Evolutionary conservation across 2,329 filamentous ascomycete species (phyloP), one percentile per base, ranked within the genome.

Genomic region (Graphium sp.): DNA sequence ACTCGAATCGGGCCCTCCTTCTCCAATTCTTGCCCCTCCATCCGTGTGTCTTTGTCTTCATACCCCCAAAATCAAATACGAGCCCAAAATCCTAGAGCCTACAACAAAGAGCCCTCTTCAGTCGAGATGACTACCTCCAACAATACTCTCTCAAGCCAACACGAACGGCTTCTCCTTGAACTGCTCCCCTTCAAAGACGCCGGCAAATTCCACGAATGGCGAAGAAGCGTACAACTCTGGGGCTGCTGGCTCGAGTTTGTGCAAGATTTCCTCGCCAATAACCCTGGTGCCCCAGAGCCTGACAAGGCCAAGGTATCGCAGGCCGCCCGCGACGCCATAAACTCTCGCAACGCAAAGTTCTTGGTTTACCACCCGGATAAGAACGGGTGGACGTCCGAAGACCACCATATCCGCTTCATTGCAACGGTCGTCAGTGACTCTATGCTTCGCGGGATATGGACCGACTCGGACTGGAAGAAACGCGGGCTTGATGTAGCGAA

Each of bases 401-500:
- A 56, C 33, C 51, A 56, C 34, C 37, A 50, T 25, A 41, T 53
- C 22, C 48, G 52, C 20, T 56, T 56, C 42, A 46, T 56, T 22
- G 42, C 41, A 24, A 46, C 45, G 16, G 41, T 52, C 20, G 34
- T 52, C n/a, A 30, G 32, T 16, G 49, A 54, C 35, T 52, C 49
- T 30, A 37, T 48, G 35, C 37, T 54, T 25, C 41, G 40, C 29
- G 36, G 37, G 18, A 19, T 48, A 33, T 54, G 49, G 50, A 37
- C 37, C 24, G 41, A 47, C 16, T 35, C 30, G 9, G 44, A 48
- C 13, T 49, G 43, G 46, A 45, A 42, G 32, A 47, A 46, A 33
- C 39, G 32, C 14, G 35, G 36, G 6, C n/a, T 44, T 9, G 45
- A 49, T 2, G 46, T 54, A 17, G 33, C 43, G 11, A 47, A 43